These are phyloP conservation scores for Phaeosphaeria sp. DNA, from an alignment of 2,329 filamentous ascomycete species.

Conservation along the genomic window DNA sequence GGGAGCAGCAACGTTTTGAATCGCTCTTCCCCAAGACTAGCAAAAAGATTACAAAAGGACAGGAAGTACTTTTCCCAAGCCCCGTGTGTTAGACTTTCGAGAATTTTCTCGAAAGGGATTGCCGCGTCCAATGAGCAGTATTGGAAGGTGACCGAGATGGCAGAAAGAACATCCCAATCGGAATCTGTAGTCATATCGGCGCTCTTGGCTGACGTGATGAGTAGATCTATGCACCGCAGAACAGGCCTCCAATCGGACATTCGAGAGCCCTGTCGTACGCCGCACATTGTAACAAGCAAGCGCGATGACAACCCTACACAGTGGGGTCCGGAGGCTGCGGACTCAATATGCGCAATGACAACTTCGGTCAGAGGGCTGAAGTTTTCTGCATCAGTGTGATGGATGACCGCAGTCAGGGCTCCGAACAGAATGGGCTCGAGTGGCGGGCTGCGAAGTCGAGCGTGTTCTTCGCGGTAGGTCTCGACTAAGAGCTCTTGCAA, in stretches of 20 bases:
- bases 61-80: constrained; percentile 77
- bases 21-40: constrained; percentile 72
- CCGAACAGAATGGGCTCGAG: constrained; percentile 72
- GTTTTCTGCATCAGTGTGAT: constrained; percentile 77
- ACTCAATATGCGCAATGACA: constrained; percentile 52
- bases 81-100: constrained; percentile 70
- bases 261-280: constrained; percentile 81
- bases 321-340: constrained; percentile 53
- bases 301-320: constrained; percentile 37
- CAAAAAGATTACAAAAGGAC: constrained; percentile 82
- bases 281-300: constrained; percentile 72
- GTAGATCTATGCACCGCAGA: constrained; percentile 52
- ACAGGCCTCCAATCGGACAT: constrained; percentile 74
- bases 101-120: constrained; percentile 70
- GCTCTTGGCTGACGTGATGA: constrained; percentile 47
- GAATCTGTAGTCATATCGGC: constrained; percentile 17
- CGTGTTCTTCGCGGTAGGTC: constrained; percentile 30
- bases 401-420: constrained; percentile 79
- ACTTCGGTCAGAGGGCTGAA: constrained; percentile 72
- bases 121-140: constrained; percentile 80
- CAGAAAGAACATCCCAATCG: constrained; percentile 50
- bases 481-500: constrained; percentile 57
- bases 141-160: constrained; percentile 71
- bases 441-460: constrained; percentile 55
- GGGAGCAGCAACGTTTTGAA: constrained; percentile 81